Evolutionary conservation across 306 rosid genomes (phyloP).

Genomic region (Trifolium pratense): DNA sequence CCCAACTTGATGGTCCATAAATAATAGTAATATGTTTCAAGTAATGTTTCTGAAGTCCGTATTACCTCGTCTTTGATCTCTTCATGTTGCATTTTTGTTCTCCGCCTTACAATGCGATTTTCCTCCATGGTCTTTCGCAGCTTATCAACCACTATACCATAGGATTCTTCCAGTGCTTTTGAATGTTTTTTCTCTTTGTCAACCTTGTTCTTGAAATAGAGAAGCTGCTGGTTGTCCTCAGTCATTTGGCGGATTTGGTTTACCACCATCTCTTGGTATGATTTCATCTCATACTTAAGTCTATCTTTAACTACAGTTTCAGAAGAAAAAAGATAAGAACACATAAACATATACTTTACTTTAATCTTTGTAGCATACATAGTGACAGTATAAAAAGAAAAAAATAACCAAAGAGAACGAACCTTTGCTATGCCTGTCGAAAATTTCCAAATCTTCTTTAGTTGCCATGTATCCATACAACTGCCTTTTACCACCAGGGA

Average conservation of each 20-base stretch:
- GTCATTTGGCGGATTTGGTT: conserved; percentile 75
- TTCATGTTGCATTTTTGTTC: conserved; percentile 63
- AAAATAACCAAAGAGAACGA: conserved; percentile 36
- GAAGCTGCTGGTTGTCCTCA: conserved; percentile 74
- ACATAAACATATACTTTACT: not conserved
- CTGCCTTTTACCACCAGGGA: conserved; percentile 73
- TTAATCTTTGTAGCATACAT: conserved; percentile 1
- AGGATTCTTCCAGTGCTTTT: conserved; percentile 57
- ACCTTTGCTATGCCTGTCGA: conserved; percentile 82
- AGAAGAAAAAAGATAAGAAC: conserved; percentile 15
- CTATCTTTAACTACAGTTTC: conserved; percentile 64
- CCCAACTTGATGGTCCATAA: not conserved
- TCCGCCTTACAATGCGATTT: conserved; percentile 58
- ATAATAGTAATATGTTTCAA: conserved; percentile 23
- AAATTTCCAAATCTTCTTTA: conserved; percentile 70
- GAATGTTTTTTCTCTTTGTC: conserved; percentile 46
- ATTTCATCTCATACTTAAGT: conserved; percentile 72
- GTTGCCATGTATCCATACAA: conserved; percentile 78
- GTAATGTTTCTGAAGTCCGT: conserved; percentile 21
- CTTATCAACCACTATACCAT: conserved; percentile 52
- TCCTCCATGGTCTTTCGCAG: conserved; percentile 64
- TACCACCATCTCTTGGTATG: conserved; percentile 81
- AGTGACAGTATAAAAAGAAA: conserved; percentile 5
- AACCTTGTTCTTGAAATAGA: conserved; percentile 55
- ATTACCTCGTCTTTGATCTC: conserved; percentile 83